These are phyloP conservation scores for Rhinocladiella similis DNA, from an alignment of 2,329 filamentous ascomycete genomes.

Conservation along the genomic window DNA sequence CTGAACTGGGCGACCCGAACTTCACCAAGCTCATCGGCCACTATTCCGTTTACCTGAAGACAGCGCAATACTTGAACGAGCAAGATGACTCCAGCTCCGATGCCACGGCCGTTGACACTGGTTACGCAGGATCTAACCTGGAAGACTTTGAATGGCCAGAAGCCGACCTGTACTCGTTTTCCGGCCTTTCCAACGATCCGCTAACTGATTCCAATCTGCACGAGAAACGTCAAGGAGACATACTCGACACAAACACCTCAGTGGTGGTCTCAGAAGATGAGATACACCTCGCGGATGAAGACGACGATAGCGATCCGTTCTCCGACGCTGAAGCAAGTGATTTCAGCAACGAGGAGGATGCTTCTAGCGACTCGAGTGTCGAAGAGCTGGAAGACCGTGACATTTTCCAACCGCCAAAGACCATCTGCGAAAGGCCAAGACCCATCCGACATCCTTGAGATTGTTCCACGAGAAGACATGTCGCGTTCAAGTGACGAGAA, in stretches of 20 bases:
- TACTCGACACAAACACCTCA: not conserved
- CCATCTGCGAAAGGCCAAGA: not conserved
- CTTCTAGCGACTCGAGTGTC: not conserved
- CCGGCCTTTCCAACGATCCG: not conserved
- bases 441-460: not conserved
- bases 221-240: not conserved
- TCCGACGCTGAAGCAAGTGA: not conserved
- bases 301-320: not conserved
- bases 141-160: slow-evolving; percentile 8
- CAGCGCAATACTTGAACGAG: slow-evolving; percentile 3
- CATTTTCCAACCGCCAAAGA: not conserved
- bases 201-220: not conserved
- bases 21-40: slow-evolving; percentile 15
- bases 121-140: not conserved
- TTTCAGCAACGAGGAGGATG: not conserved
- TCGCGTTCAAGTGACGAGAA: no score
- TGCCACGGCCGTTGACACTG: not conserved
- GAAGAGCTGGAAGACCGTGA: not conserved
- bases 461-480: no score
- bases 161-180: not conserved
- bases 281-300: not conserved
- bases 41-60: slow-evolving; percentile 9
- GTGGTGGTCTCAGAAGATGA: not conserved
- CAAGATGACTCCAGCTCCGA: not conserved
- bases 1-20: slow-evolving; percentile 8